Evolutionary conservation across 371 early-diverging fungal species (phyloP), one percentile per base, ranked within the genome.

Genomic region (Mucor plumbeus): DNA sequence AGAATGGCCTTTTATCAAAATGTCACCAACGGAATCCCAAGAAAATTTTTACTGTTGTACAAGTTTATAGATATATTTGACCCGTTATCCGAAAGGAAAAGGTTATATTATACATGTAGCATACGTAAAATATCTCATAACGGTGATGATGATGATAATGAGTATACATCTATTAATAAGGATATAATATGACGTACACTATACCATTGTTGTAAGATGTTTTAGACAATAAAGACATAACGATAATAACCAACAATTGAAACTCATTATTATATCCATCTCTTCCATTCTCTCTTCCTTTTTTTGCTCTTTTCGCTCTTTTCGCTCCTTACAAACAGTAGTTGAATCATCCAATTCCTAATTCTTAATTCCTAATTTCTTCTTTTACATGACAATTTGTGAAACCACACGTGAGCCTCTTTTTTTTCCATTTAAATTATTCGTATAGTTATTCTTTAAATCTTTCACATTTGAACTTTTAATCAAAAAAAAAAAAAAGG

Each of bases 31-130:
- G 36, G 61, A 61, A 61, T 10, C 47, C 17, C 36, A 34, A 48
- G 61, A 61, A 60, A 61, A 33, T 21, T 53, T 47, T 14, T 47
- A 47, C n/a, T 31, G 61, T 61, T 35, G 61, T n/a, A 61, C 61
- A 58, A 21, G 38, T 38, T 15, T 35, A 21, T n/a, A 19, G 15
- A 26, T 26, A 13, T 21, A 41, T 31, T 9, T 31, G 11, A 59
- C 33, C 60, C 60, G 60, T 59, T 31, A 61, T 47, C 61, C 61
- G 48, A 61, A 31, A 44, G 44, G 44, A 60, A 60, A 35, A 55
- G 53, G 26, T 53, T 31, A 31, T 53, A 50, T 50, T 21, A 26
- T 53, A 21, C 26, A 21, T 14, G 17, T 53, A 53, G 13, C 13
- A 53, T 19, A 13, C 38, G 1, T 17, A 3, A 19, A 9, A 9